Evolutionary conservation across 2,329 filamentous ascomycete species (phyloP).

Genomic region (Xylariaceae sp.): DNA sequence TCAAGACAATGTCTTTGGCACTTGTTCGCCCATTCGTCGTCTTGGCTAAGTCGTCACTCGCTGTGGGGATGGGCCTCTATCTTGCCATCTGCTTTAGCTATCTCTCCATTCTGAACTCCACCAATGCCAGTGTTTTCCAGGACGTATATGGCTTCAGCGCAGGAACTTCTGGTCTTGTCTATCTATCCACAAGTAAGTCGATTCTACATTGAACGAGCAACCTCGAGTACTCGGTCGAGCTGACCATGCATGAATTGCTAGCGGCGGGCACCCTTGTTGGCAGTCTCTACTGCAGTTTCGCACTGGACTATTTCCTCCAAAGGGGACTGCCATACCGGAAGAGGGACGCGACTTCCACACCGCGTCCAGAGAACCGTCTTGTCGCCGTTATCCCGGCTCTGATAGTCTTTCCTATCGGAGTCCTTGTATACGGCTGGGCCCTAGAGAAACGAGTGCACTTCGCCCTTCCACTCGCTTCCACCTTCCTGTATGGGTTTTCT

Average conservation of each 20-base stretch:
- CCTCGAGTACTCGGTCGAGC: too few species aligned
- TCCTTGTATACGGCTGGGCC: slow-evolving; percentile 3
- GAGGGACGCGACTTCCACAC: not conserved
- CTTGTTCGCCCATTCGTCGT: slow-evolving; percentile 2
- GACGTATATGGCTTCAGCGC: slow-evolving; percentile 2
- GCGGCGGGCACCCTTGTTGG: slow-evolving; percentile 1
- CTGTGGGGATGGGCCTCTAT: slow-evolving; percentile 1
- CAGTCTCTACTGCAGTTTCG: slow-evolving; percentile 2
- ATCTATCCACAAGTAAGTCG: slow-evolving; percentile 2
- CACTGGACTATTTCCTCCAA: slow-evolving; percentile 2
- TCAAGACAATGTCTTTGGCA: not conserved
- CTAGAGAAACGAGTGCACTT: slow-evolving; percentile 3
- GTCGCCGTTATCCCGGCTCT: slow-evolving; percentile 1
- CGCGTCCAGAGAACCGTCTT: slow-evolving; percentile 1
- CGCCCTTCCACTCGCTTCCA: not conserved
- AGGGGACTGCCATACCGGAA: slow-evolving; percentile 1
- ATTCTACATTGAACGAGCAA: not conserved
- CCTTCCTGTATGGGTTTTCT: slow-evolving; percentile 2
- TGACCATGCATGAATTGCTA: not conserved
- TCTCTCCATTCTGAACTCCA: slow-evolving; percentile 2
- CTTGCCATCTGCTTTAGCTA: slow-evolving; percentile 2
- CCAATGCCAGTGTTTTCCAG: slow-evolving; percentile 3
- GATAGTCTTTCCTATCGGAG: not conserved
- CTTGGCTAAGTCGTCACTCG: not conserved
- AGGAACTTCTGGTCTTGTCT: slow-evolving; percentile 3